Percentiles rank a stretch among this genome's conserved stretches.
These are phyloP conservation scores for Hypoxylon fuscum DNA, from an alignment of 495 filamentous ascomycete species.

Conservation along the genomic window DNA sequence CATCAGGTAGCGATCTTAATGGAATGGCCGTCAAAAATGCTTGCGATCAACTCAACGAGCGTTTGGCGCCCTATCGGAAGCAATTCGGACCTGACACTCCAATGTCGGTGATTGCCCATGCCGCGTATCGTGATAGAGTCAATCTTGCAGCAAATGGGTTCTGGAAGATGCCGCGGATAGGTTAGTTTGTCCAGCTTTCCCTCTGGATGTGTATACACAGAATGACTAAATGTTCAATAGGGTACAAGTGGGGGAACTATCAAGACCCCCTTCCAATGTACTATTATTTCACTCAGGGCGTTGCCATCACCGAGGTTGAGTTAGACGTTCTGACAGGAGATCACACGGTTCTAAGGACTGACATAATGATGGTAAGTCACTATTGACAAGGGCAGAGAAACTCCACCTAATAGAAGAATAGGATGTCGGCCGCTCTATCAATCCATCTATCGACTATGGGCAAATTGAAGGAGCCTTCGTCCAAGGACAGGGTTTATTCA, in stretches of 20 bases:
- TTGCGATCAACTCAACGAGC: slow-evolving; percentile 80
- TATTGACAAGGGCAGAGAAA: neutral
- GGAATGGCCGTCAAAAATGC: slow-evolving; percentile 89
- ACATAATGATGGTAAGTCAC: slow-evolving; percentile 77
- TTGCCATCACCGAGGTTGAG: slow-evolving; percentile 81
- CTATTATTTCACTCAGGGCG: slow-evolving; percentile 91
- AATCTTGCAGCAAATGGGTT: slow-evolving; percentile 89
- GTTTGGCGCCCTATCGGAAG: slow-evolving; percentile 78
- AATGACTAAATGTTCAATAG: slow-evolving; percentile 12
- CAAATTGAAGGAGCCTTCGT: slow-evolving; percentile 90
- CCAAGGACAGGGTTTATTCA: slow-evolving; percentile 87
- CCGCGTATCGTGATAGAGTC: slow-evolving; percentile 87
- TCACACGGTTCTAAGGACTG: slow-evolving; percentile 81
- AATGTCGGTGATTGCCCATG: slow-evolving; percentile 79
- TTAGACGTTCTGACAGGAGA: slow-evolving; percentile 87
- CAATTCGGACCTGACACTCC: slow-evolving; percentile 73
- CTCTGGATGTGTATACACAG: neutral
- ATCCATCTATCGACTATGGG: slow-evolving; percentile 87
- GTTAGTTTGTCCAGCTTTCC: slow-evolving; percentile 59
- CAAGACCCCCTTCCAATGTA: slow-evolving; percentile 75
- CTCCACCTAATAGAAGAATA: slow-evolving; percentile 8
- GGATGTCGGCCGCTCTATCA: slow-evolving; percentile 82
- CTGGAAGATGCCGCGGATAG: slow-evolving; percentile 88
- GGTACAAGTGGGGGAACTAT: slow-evolving; percentile 40
- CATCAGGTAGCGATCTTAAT: slow-evolving; percentile 84